Conservation (phyloP, 2,329 filamentous ascomycete species). For the Mollisia scopiformis region DNA sequence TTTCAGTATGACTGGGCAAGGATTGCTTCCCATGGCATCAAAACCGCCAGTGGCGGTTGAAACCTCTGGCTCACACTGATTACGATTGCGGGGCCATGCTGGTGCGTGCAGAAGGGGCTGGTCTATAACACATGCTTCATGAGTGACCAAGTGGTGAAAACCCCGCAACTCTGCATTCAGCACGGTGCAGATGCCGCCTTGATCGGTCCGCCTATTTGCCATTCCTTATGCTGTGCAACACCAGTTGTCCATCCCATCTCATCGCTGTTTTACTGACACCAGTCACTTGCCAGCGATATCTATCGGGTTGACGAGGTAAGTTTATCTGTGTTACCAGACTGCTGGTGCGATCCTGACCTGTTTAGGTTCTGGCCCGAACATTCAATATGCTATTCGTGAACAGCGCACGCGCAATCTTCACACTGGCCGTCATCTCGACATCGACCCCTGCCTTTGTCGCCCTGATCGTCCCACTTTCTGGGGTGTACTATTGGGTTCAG, state of each 20-base stretch:
- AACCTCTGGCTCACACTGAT: background rate
- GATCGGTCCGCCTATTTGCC: constrained; percentile 23
- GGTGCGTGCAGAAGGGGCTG: constrained; percentile 15
- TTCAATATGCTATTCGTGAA: constrained; percentile 97
- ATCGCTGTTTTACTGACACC: constrained; percentile 27
- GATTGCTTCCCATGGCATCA: constrained; percentile 4
- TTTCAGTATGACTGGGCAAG: background rate
- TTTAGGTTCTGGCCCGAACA: constrained; percentile 91
- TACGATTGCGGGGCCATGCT: constrained; percentile 8
- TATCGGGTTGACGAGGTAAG: constrained; percentile 46
- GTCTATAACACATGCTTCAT: constrained; percentile 6
- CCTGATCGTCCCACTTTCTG: constrained; percentile 78
- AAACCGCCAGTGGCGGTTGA: background rate
- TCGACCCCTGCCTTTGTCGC: constrained; percentile 80
- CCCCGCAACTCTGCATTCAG: constrained; percentile 15
- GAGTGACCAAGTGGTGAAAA: constrained; percentile 18
- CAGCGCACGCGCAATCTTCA: constrained; percentile 76
- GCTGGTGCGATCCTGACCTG: constrained; percentile 59
- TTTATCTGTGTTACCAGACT: constrained; percentile 27
- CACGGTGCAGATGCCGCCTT: constrained; percentile 19
- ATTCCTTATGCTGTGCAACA: constrained; percentile 23
- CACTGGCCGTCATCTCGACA: constrained; percentile 80
- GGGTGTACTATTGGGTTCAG: constrained; percentile 89
- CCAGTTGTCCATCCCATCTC: constrained; percentile 13
- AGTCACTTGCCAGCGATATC: constrained; percentile 47